A percentile compares a stretch with the other conserved stretches of the same genome.
Conservation (phyloP, 306 rosid genomes). For the Notholithocarpus densiflorus region DNA sequence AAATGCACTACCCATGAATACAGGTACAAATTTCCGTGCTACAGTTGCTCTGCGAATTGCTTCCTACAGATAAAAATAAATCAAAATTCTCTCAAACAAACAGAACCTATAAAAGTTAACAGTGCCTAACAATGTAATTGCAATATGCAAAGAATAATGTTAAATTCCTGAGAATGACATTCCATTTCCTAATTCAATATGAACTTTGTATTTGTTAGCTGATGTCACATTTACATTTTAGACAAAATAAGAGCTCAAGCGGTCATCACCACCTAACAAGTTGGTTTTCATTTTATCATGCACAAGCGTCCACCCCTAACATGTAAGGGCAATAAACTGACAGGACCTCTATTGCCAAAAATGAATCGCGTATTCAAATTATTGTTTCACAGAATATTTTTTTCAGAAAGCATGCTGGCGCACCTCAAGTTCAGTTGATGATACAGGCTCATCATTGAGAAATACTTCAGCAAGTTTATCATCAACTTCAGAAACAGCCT, state of each 20-base stretch:
- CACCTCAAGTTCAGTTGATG: slow-evolving; percentile 85
- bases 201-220: not conserved
- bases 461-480: slow-evolving; percentile 95
- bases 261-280: not conserved
- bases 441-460: slow-evolving; percentile 79
- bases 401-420: not conserved
- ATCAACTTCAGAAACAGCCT: slow-evolving; percentile 90
- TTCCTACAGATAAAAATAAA: slow-evolving; percentile 43
- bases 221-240: not conserved
- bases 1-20: slow-evolving; percentile 98
- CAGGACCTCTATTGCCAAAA: not conserved
- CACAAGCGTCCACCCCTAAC: not conserved
- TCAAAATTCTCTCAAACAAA: not conserved
- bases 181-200: not conserved
- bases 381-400: no score
- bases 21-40: slow-evolving; percentile 81
- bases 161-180: not conserved
- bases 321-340: not conserved
- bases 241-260: not conserved
- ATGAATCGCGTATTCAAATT: not conserved
- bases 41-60: slow-evolving; percentile 91
- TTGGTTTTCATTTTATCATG: not conserved
- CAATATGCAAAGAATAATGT: not conserved
- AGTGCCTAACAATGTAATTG: not conserved
- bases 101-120: not conserved